Conservation (phyloP, 2,329 filamentous ascomycete genomes). For the Delphinella strobiligena region DNA sequence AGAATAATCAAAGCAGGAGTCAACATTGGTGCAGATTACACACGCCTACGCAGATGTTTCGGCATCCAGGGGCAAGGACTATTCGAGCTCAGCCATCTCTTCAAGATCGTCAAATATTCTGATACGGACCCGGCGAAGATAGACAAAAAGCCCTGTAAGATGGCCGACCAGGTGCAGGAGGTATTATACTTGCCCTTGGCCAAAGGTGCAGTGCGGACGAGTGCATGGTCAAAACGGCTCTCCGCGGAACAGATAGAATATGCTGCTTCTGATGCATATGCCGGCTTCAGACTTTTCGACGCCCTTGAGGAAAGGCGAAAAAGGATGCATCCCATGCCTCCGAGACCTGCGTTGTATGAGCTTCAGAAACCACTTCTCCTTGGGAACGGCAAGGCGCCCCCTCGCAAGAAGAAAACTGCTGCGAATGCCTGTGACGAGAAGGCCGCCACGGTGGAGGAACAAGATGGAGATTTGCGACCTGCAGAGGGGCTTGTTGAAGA, state of each 20-base stretch:
- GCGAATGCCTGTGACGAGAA: neutral
- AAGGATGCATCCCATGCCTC: constrained; percentile 56
- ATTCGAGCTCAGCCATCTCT: constrained; percentile 73
- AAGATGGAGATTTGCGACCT: no score
- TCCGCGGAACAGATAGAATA: constrained; percentile 55
- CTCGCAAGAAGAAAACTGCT: neutral
- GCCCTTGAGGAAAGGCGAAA: constrained; percentile 57
- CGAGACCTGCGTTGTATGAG: constrained; percentile 57
- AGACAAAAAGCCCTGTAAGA: constrained; percentile 52
- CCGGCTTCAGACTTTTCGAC: constrained; percentile 60
- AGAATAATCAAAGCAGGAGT: constrained; percentile 66
- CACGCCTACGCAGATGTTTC: constrained; percentile 55
- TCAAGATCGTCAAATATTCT: constrained; percentile 62
- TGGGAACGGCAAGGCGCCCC: constrained; percentile 28
- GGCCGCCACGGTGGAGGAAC: neutral
- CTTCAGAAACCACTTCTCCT: constrained; percentile 50
- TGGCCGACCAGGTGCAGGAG: constrained; percentile 60
- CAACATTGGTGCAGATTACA: constrained; percentile 53
- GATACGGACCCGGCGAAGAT: constrained; percentile 42
- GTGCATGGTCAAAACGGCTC: constrained; percentile 61
- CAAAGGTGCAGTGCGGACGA: constrained; percentile 62
- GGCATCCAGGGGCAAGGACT: constrained; percentile 52
- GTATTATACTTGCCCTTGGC: constrained; percentile 61
- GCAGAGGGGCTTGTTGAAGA: neutral
- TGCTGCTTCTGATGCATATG: constrained; percentile 76